These are phyloP conservation scores for Irpex lacteus DNA, from an alignment of 1,284 basidiomycete species.

Conservation along the genomic window DNA sequence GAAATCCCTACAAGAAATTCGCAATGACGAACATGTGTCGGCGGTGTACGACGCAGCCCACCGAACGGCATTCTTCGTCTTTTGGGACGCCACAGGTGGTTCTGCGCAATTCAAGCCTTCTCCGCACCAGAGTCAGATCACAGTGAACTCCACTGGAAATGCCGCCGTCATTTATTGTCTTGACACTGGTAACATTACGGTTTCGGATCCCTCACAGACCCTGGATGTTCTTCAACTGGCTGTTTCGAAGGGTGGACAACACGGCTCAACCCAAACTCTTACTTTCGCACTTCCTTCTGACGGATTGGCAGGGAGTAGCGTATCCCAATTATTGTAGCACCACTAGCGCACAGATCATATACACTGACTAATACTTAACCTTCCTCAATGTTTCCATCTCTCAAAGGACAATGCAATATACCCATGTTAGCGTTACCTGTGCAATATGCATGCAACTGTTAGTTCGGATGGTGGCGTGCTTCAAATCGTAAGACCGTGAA, in stretches of 20 bases:
- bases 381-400: not conserved
- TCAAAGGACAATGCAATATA: too few relatives aligned
- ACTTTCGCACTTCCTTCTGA: conserved; percentile 27
- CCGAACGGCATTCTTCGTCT: conserved; percentile 30
- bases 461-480: too few relatives aligned
- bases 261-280: conserved; percentile 27
- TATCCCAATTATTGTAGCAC: conserved; percentile 26
- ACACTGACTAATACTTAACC: not conserved
- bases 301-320: conserved; percentile 42
- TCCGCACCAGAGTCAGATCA: conserved; percentile 29
- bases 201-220: conserved; percentile 56
- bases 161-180: conserved; percentile 43
- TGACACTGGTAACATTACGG: conserved; percentile 41
- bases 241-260: conserved; percentile 18
- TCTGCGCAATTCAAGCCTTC: conserved; percentile 17
- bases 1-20: conserved; percentile 34
- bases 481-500: not conserved
- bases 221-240: conserved; percentile 29
- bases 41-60: conserved; percentile 32
- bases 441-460: too few relatives aligned
- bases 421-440: too few relatives aligned
- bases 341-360: not conserved
- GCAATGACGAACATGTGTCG: conserved; percentile 32
- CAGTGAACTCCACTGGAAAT: conserved; percentile 39
- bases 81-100: conserved; percentile 34